Evolutionary conservation across 768 basidiomycete genomes (phyloP).

Genomic region (Leccinum longicurvipes): DNA sequence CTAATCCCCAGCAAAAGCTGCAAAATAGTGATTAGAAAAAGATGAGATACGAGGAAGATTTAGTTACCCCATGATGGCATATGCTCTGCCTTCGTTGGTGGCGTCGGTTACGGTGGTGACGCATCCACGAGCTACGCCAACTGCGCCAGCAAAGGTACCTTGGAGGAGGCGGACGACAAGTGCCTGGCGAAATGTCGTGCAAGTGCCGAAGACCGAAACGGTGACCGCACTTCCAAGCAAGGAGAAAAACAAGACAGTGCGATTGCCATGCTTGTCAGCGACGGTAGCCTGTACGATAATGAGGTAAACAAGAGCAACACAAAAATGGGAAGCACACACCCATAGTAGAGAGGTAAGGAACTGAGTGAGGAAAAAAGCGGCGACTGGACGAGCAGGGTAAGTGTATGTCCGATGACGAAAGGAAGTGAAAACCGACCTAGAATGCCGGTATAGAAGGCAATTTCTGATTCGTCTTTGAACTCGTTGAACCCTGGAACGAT

Average conservation of each 20-base stretch:
- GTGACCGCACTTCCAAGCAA: slow-evolving; percentile 82
- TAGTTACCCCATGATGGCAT: slow-evolving; percentile 80
- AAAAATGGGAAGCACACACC: slow-evolving; percentile 42
- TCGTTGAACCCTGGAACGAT: slow-evolving; percentile 56
- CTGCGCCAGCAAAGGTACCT: slow-evolving; percentile 89
- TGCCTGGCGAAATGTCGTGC: slow-evolving; percentile 72
- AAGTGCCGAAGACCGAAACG: slow-evolving; percentile 75
- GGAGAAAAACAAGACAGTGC: slow-evolving; percentile 80
- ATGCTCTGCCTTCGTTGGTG: slow-evolving; percentile 92
- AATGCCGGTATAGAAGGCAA: slow-evolving; percentile 87
- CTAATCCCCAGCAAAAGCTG: slow-evolving; percentile 95
- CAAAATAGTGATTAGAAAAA: neutral
- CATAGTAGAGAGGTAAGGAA: slow-evolving; percentile 93
- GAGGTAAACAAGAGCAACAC: neutral
- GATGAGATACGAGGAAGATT: neutral
- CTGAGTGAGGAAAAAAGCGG: slow-evolving; percentile 91
- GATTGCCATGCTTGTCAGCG: slow-evolving; percentile 85
- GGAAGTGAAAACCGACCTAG: slow-evolving; percentile 49
- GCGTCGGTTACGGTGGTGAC: slow-evolving; percentile 85
- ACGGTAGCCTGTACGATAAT: slow-evolving; percentile 68
- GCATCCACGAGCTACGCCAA: slow-evolving; percentile 90
- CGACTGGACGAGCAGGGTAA: slow-evolving; percentile 42
- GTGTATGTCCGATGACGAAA: slow-evolving; percentile 10
- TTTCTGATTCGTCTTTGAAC: slow-evolving; percentile 74
- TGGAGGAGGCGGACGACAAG: slow-evolving; percentile 84